Percentiles rank a stretch among this genome's conserved stretches.
Evolutionary conservation across 768 basidiomycete species (phyloP).

Genomic region (Russula compacta): DNA sequence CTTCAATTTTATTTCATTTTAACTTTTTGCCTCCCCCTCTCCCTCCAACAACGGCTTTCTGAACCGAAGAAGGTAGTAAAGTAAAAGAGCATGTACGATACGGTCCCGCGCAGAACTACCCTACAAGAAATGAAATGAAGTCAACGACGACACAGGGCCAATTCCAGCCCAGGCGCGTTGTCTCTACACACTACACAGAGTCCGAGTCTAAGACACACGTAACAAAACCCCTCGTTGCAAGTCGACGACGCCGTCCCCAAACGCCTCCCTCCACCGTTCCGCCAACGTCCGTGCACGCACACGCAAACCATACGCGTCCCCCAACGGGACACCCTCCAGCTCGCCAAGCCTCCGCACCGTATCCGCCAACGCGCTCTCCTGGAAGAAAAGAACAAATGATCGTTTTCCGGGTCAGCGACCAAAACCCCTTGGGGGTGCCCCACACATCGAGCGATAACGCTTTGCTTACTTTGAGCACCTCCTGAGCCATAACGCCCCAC

Average conservation of each 20-base stretch:
- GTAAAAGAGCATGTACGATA: too few relatives aligned
- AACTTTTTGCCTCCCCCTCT: too few relatives aligned
- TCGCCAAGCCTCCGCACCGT: slow-evolving; percentile 11
- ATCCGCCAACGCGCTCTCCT: slow-evolving; percentile 13
- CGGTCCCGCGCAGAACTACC: too few relatives aligned
- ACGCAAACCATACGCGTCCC: slow-evolving; percentile 1
- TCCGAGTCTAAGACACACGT: background rate
- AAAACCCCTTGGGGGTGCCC: background rate
- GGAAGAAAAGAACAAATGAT: background rate
- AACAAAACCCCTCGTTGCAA: background rate
- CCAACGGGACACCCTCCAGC: slow-evolving; percentile 1
- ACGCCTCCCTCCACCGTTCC: background rate
- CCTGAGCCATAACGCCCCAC: background rate
- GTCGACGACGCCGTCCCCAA: slow-evolving; percentile 12
- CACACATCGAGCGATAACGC: background rate
- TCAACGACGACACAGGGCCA: background rate
- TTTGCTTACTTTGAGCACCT: slow-evolving; percentile 6
- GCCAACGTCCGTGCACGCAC: slow-evolving; percentile 10
- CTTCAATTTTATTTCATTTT: background rate
- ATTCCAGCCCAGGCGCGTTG: background rate
- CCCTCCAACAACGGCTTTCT: background rate
- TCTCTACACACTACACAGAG: too few relatives aligned
- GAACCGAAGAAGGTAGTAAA: too few relatives aligned
- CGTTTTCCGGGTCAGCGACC: background rate
- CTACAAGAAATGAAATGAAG: background rate